These are phyloP conservation scores for Penicillium cinerascens DNA, from an alignment of 495 filamentous ascomycete species.

Conservation along the genomic window DNA sequence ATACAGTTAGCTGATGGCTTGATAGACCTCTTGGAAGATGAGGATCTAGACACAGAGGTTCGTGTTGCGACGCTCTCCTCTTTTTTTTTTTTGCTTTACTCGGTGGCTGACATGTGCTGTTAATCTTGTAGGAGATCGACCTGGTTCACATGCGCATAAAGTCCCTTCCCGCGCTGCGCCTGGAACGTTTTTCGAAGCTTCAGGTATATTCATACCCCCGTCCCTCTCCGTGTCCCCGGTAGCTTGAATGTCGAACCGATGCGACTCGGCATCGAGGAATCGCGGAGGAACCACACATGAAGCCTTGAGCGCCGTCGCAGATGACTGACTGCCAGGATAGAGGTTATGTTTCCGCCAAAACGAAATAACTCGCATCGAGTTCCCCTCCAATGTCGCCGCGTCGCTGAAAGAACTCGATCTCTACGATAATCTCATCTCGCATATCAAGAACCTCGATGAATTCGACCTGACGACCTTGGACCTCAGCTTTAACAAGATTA, in stretches of 20 bases:
- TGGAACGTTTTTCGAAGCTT: conserved; percentile 79
- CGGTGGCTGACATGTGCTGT: conserved; percentile 9
- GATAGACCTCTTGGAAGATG: conserved; percentile 63
- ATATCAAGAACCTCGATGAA: conserved; percentile 78
- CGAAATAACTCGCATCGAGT: conserved; percentile 70
- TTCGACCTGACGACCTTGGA: conserved; percentile 79
- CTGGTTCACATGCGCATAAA: conserved; percentile 79
- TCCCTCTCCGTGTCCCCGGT: neutral
- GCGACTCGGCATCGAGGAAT: neutral
- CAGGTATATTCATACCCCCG: conserved; percentile 39
- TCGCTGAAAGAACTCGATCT: conserved; percentile 83
- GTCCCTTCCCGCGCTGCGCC: conserved; percentile 70
- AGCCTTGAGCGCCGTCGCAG: neutral
- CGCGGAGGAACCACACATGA: neutral
- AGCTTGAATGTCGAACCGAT: neutral
- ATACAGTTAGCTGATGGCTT: conserved; percentile 1
- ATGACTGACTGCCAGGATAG: conserved; percentile 29
- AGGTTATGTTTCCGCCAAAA: conserved; percentile 95
- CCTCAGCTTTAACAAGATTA: conserved; percentile 98
- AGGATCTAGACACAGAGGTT: conserved; percentile 57
- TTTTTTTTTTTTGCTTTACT: neutral
- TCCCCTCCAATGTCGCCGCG: conserved; percentile 56
- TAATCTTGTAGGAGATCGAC: conserved; percentile 72
- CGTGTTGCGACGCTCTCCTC: neutral
- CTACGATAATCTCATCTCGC: conserved; percentile 95